Percentiles rank a stretch among this genome's conserved stretches.
Evolutionary conservation across 371 early-diverging fungal genomes (phyloP).

Genomic region (Entomophthora muscae): DNA sequence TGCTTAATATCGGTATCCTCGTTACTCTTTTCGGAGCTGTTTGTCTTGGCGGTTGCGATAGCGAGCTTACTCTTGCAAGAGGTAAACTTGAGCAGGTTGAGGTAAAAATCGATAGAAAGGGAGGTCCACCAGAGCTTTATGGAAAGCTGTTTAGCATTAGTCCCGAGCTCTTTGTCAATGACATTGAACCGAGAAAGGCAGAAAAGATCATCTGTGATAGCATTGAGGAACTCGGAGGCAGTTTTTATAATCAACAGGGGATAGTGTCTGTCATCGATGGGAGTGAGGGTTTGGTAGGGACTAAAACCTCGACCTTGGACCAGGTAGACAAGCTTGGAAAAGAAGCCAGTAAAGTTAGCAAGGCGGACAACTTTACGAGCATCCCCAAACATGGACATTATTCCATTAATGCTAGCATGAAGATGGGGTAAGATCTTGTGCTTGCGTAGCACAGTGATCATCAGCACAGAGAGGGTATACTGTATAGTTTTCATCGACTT

Average conservation of each 20-base stretch:
- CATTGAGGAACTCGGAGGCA: constrained; percentile 30
- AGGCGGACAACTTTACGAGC: constrained; percentile 54
- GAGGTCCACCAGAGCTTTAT: constrained; percentile 36
- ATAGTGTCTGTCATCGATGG: neutral
- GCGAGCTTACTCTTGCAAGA: neutral
- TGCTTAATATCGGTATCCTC: constrained; percentile 8
- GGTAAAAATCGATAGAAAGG: constrained; percentile 28
- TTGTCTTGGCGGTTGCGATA: constrained; percentile 4
- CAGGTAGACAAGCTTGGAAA: constrained; percentile 10
- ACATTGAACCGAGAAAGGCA: constrained; percentile 47
- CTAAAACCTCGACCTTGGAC: neutral
- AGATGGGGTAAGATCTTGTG: constrained; percentile 17
- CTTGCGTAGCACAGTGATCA: constrained; percentile 25
- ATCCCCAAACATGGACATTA: constrained; percentile 47
- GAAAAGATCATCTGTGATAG: constrained; percentile 55
- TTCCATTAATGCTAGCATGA: constrained; percentile 20
- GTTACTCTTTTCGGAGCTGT: constrained; percentile 4
- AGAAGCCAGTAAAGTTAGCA: constrained; percentile 35
- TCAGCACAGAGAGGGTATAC: constrained; percentile 45
- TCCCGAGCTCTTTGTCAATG: constrained; percentile 19
- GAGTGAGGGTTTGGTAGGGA: constrained; percentile 5
- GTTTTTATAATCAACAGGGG: neutral
- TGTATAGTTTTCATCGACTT: constrained; percentile 57
- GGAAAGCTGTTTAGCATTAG: constrained; percentile 25
- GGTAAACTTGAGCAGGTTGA: constrained; percentile 8